These are phyloP conservation scores for Aspergillus nanangensis DNA, from an alignment of 495 filamentous ascomycete species.

Conservation along the genomic window DNA sequence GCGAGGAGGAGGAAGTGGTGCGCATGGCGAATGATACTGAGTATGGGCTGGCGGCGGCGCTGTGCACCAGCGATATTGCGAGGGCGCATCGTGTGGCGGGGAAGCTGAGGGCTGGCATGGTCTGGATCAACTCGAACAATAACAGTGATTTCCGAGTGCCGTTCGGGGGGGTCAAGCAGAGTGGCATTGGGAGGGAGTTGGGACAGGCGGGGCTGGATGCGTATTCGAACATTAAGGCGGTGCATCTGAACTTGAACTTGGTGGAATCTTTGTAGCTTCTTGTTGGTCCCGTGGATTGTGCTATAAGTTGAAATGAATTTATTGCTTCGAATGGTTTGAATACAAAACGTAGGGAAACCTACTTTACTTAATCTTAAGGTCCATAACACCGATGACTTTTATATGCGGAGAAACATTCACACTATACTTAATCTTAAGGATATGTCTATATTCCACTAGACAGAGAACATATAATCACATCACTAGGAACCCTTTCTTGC, in stretches of 20 bases:
- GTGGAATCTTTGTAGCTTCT: too few species aligned
- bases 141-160: slow-evolving; percentile 69
- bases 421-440: too few species aligned
- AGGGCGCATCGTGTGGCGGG: slow-evolving; percentile 77
- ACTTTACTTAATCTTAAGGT: too few species aligned
- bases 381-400: too few species aligned
- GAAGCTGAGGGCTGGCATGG: slow-evolving; percentile 88
- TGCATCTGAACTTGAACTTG: slow-evolving; percentile 83
- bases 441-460: too few species aligned
- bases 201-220: slow-evolving; percentile 77
- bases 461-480: too few species aligned
- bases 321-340: too few species aligned
- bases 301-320: too few species aligned
- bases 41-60: slow-evolving; percentile 81
- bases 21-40: slow-evolving; percentile 77
- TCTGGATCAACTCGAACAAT: slow-evolving; percentile 88
- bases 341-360: too few species aligned
- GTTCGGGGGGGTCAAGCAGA: slow-evolving; percentile 96
- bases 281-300: too few species aligned
- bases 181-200: slow-evolving; percentile 83
- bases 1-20: slow-evolving; percentile 78
- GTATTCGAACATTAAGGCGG: slow-evolving; percentile 73
- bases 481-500: too few species aligned
- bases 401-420: too few species aligned
- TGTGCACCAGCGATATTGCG: slow-evolving; percentile 78